Percentiles rank a stretch among this genome's conserved stretches.
phyloP scores from a whole-genome alignment of 305 asterid genomes.

The Plantago rigida region DNA sequence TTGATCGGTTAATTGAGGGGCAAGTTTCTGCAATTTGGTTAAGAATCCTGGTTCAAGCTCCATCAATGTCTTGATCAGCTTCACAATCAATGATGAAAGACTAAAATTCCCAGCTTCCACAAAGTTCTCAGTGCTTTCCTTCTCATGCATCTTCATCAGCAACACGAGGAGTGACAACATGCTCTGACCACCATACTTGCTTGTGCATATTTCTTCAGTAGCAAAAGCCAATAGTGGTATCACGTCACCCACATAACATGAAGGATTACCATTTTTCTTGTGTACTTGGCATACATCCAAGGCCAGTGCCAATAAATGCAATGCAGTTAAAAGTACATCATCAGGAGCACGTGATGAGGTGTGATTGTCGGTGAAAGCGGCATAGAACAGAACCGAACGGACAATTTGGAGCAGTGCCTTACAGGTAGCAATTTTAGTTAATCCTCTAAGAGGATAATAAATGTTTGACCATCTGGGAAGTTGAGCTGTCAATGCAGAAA shows the following conservation, averaged over 20 bases:
- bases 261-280: conserved; percentile 47
- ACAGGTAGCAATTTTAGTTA: conserved; percentile 85
- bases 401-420: conserved; percentile 63
- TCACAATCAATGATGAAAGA: conserved; percentile 47
- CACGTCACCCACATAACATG: conserved; percentile 42
- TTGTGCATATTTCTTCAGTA: conserved; percentile 50
- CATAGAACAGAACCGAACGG: conserved; percentile 68
- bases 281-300: conserved; percentile 62
- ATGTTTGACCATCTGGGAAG: conserved; percentile 84
- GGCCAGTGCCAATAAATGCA: conserved; percentile 79
- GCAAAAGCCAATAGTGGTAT: conserved; percentile 73
- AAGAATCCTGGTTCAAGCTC: conserved; percentile 75
- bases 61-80: conserved; percentile 56
- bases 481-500: conserved; percentile 75
- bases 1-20: conserved; percentile 66
- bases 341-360: conserved; percentile 73
- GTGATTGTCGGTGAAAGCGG: conserved; percentile 54
- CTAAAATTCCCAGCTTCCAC: conserved; percentile 52
- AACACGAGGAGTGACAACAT: conserved; percentile 83
- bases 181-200: conserved; percentile 68
- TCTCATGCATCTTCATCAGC: conserved; percentile 70
- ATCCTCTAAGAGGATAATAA: conserved; percentile 69
- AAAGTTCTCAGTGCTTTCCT: conserved; percentile 45
- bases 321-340: conserved; percentile 60
- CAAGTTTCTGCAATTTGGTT: conserved; percentile 63